phyloP scores from a whole-genome alignment of 371 early-diverging fungal genomes.

The Dinochytrium kinnereticum region DNA sequence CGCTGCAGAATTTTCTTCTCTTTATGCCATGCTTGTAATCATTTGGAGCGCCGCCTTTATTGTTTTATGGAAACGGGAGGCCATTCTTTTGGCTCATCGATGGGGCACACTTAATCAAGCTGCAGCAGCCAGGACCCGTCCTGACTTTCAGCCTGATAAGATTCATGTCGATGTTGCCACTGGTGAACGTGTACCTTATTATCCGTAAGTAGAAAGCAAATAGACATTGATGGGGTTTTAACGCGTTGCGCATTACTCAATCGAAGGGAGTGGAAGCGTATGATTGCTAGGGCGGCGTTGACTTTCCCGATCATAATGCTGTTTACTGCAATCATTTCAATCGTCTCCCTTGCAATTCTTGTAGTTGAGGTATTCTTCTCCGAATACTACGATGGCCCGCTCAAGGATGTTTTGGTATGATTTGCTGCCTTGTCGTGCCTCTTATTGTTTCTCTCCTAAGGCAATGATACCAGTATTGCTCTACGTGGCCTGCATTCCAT shows the following conservation, averaged over 20 bases:
- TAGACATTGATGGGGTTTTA: no score
- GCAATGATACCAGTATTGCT: slow-evolving; percentile 74
- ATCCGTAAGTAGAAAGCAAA: slow-evolving; percentile 52
- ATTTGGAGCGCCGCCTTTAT: slow-evolving; percentile 77
- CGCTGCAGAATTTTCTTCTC: slow-evolving; percentile 60
- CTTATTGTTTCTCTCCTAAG: no score
- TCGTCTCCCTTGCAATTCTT: slow-evolving; percentile 74
- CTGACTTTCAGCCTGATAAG: slow-evolving; percentile 70
- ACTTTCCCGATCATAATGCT: slow-evolving; percentile 54
- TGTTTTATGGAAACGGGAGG: slow-evolving; percentile 80
- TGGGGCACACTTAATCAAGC: slow-evolving; percentile 80
- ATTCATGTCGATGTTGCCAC: slow-evolving; percentile 69
- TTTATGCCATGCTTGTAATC: slow-evolving; percentile 69
- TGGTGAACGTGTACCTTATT: slow-evolving; percentile 72
- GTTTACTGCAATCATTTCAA: slow-evolving; percentile 51
- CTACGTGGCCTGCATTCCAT: slow-evolving; percentile 77
- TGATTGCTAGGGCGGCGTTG: slow-evolving; percentile 63
- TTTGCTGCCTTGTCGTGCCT: no score
- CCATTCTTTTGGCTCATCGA: slow-evolving; percentile 68
- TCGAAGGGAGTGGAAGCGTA: slow-evolving; percentile 65
- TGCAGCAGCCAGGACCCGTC: slow-evolving; percentile 65
- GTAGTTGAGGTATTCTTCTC: slow-evolving; percentile 75
- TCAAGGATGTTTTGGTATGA: slow-evolving; percentile 50
- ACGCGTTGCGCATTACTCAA: no score
- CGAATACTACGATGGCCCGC: slow-evolving; percentile 84